phyloP scores from a whole-genome alignment of 805 yeast genomes.

The Hanseniaspora valbyensis region DNA sequence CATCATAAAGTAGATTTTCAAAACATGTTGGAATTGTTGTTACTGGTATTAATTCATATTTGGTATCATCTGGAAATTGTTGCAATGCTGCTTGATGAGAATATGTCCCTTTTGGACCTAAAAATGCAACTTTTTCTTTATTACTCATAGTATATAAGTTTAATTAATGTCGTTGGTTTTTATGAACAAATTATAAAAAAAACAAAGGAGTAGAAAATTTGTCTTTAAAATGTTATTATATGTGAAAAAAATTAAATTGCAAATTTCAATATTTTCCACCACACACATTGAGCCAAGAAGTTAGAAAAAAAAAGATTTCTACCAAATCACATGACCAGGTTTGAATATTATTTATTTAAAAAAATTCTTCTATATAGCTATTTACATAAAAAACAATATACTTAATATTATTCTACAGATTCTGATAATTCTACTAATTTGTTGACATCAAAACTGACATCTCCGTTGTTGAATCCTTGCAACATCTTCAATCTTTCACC shows the following conservation, averaged over 20 bases:
- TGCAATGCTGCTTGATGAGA: slow-evolving; percentile 73
- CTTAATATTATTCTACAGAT: slow-evolving; percentile 39
- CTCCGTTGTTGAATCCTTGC: slow-evolving; percentile 59
- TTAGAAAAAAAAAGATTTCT: too few relatives aligned
- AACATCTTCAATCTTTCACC: slow-evolving; percentile 47
- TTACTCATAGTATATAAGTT: background rate
- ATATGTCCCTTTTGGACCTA: slow-evolving; percentile 90
- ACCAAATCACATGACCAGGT: too few relatives aligned
- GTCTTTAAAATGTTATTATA: too few relatives aligned
- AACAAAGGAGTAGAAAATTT: too few relatives aligned
- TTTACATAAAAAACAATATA: background rate
- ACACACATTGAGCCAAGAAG: too few relatives aligned
- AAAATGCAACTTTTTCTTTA: slow-evolving; percentile 45
- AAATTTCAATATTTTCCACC: too few relatives aligned
- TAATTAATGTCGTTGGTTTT: background rate
- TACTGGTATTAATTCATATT: slow-evolving; percentile 23
- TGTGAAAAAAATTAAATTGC: background rate
- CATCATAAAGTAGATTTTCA: slow-evolving; percentile 34
- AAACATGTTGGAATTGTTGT: slow-evolving; percentile 53
- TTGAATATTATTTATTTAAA: background rate
- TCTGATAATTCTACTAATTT: slow-evolving; percentile 61
- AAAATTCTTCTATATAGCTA: too few relatives aligned
- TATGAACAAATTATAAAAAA: background rate
- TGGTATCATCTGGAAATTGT: slow-evolving; percentile 35
- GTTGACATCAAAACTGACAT: slow-evolving; percentile 53